These are phyloP conservation scores for Dendrobium chrysotoxum DNA, from an alignment of 106 monocot species.

Conservation along the genomic window DNA sequence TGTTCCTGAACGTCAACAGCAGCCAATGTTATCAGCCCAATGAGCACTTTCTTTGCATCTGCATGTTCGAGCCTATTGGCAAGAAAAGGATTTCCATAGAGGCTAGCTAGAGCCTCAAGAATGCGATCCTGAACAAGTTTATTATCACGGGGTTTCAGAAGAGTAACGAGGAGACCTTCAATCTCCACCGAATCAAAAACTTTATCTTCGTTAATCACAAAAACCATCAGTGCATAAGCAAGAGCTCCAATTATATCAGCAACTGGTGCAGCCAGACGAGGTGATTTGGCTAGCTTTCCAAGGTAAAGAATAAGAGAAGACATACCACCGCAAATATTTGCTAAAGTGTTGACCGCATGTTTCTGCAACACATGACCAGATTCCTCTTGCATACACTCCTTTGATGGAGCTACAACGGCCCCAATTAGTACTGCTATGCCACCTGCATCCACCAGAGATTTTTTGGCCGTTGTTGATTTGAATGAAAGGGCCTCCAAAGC, in stretches of 20 bases:
- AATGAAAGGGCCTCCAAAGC: constrained; percentile 69
- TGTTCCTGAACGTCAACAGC: constrained; percentile 66
- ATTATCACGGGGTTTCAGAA: constrained; percentile 44
- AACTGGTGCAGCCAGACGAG: constrained; percentile 38
- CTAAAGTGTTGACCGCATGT: constrained; percentile 52
- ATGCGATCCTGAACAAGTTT: constrained; percentile 67
- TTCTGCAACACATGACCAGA: constrained; percentile 52
- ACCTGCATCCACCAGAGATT: constrained; percentile 61
- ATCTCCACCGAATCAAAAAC: constrained; percentile 40
- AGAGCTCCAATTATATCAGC: constrained; percentile 68
- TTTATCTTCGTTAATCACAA: constrained; percentile 43
- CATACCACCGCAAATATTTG: constrained; percentile 75
- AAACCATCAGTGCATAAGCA: constrained; percentile 73
- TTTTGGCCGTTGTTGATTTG: constrained; percentile 60
- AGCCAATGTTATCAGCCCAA: constrained; percentile 76
- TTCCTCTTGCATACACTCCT: constrained; percentile 75
- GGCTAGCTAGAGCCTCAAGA: constrained; percentile 72
- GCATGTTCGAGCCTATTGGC: constrained; percentile 40
- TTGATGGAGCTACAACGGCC: constrained; percentile 63
- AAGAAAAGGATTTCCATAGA: constrained; percentile 49
- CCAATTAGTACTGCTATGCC: constrained; percentile 65
- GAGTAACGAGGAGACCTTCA: constrained; percentile 47
- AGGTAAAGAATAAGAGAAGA: constrained; percentile 59
- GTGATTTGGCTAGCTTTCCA: constrained; percentile 39
- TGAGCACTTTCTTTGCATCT: constrained; percentile 54